phyloP scores from a whole-genome alignment of 2,329 filamentous ascomycete genomes.

The Akanthomyces dipterigenus region DNA sequence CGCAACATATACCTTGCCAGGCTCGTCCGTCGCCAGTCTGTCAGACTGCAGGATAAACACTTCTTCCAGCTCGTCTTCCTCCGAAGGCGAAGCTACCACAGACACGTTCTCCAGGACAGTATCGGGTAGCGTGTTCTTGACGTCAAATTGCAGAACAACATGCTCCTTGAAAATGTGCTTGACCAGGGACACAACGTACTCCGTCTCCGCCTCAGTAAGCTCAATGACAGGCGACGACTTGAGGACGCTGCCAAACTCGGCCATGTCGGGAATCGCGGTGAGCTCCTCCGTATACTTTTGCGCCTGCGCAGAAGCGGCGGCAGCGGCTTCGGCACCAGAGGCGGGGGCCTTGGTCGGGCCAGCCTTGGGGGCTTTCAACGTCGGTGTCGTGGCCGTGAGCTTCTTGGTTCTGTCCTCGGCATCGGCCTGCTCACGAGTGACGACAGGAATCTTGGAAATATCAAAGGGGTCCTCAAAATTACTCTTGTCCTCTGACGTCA shows the following conservation, averaged over 20 bases:
- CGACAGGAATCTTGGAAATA: constrained; percentile 81
- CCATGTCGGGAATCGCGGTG: constrained; percentile 82
- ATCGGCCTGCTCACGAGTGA: constrained; percentile 91
- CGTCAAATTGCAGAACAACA: constrained; percentile 89
- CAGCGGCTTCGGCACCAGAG: constrained; percentile 65
- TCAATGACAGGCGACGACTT: constrained; percentile 84
- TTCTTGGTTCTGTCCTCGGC: constrained; percentile 97
- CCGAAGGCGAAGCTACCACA: constrained; percentile 69
- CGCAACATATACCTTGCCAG: constrained; percentile 89
- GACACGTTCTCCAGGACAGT: constrained; percentile 88
- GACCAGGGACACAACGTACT: constrained; percentile 88
- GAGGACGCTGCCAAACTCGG: constrained; percentile 80
- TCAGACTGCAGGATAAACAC: constrained; percentile 90
- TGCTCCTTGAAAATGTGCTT: constrained; percentile 99
- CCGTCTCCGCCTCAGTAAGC: constrained; percentile 93
- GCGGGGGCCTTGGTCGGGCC: constrained; percentile 66
- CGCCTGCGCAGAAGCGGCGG: constrained; percentile 69
- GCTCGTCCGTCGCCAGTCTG: constrained; percentile 74
- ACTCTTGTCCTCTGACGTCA: constrained; percentile 83
- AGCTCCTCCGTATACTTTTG: constrained; percentile 88
- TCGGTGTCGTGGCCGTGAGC: constrained; percentile 84
- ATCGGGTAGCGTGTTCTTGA: constrained; percentile 93
- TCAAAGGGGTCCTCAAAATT: constrained; percentile 85
- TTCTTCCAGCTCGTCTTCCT: constrained; percentile 80
- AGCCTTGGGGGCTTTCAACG: constrained; percentile 84